Evolutionary conservation across 2,329 filamentous ascomycete species (phyloP).

Genomic region (Botryotinia convoluta): DNA sequence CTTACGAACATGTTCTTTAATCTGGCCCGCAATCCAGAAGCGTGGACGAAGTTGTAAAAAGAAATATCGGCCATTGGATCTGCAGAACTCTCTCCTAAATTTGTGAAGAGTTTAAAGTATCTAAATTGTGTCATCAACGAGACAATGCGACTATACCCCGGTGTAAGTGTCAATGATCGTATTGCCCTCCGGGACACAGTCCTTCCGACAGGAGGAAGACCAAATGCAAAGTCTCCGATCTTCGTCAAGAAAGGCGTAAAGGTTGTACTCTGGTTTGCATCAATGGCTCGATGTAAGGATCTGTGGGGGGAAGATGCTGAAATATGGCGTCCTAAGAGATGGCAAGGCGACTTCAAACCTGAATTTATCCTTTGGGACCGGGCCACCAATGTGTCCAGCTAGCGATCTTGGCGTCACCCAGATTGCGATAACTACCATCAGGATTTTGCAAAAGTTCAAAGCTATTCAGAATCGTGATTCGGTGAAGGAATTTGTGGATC

Average conservation of each 20-base stretch:
- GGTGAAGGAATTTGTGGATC: neutral
- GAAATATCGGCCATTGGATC: neutral
- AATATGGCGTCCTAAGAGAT: neutral
- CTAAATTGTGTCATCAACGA: slow-evolving; percentile 55
- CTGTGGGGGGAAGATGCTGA: neutral
- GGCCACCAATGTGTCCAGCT: slow-evolving; percentile 1
- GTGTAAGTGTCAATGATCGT: neutral
- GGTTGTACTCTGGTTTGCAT: neutral
- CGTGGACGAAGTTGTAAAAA: neutral
- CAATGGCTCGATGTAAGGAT: neutral
- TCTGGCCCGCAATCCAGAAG: neutral
- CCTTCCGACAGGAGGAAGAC: neutral
- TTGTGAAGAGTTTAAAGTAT: neutral
- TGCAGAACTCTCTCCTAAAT: neutral
- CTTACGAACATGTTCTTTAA: slow-evolving; percentile 1
- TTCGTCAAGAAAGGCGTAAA: slow-evolving; percentile 3
- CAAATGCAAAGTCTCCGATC: neutral
- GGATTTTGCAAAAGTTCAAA: neutral
- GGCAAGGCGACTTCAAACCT: neutral
- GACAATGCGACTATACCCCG: slow-evolving; percentile 61
- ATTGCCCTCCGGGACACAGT: neutral
- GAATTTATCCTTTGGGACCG: neutral
- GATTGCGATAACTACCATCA: neutral
- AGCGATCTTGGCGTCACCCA: slow-evolving; percentile 6
- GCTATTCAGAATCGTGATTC: neutral